Conservation (phyloP, 2,329 filamentous ascomycete genomes). For the Pyrenochaeta sp. region DNA sequence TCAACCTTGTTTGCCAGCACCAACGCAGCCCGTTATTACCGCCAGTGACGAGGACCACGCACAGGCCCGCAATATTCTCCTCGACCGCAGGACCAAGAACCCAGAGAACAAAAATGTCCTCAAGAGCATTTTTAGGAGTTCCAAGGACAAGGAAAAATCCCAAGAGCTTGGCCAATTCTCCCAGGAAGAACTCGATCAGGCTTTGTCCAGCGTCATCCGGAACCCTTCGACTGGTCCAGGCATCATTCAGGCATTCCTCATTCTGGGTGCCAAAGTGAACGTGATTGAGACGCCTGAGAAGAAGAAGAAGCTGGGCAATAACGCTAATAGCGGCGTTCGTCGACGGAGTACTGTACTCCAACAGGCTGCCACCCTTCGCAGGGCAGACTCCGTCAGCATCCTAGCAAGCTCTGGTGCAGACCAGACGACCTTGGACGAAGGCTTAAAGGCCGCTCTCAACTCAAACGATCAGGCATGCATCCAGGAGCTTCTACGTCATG, state of each 20-base stretch:
- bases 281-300: conserved; percentile 26
- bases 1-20: conserved; percentile 42
- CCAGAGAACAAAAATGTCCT: conserved; percentile 41
- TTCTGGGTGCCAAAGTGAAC: conserved; percentile 46
- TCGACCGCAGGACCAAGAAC: conserved; percentile 38
- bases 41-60: conserved; percentile 42
- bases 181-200: conserved; percentile 46
- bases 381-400: conserved; percentile 39
- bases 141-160: conserved; percentile 44
- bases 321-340: conserved; percentile 27
- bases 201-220: conserved; percentile 41
- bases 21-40: conserved; percentile 35
- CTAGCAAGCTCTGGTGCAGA: conserved; percentile 45
- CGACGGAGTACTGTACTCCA: conserved; percentile 47
- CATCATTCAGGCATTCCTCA: conserved; percentile 43
- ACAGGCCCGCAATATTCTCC: conserved; percentile 39
- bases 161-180: conserved; percentile 38
- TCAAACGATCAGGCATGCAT: conserved; percentile 43
- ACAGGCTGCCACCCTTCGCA: conserved; percentile 40
- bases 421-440: conserved; percentile 44
- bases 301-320: conserved; percentile 21
- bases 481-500: conserved; percentile 43
- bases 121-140: conserved; percentile 45
- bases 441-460: conserved; percentile 40
- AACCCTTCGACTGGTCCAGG: conserved; percentile 38